A percentile compares a stretch with the other conserved stretches of the same genome.
Conservation (phyloP, 2,329 filamentous ascomycete genomes). For the Pezicula radicicola region DNA sequence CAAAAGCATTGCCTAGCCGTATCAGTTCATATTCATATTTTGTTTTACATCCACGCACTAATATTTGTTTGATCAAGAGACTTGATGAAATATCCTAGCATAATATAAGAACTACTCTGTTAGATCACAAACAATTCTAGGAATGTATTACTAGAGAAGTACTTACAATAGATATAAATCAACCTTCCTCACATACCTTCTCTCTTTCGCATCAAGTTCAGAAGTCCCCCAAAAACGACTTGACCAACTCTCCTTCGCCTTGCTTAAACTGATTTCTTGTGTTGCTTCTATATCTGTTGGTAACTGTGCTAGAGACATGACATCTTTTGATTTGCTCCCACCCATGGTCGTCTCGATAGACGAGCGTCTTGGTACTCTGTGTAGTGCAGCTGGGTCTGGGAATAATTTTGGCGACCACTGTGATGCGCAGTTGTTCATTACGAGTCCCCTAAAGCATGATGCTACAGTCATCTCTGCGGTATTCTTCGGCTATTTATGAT, state of each 20-base stretch:
- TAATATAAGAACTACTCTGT: background rate
- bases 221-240: conserved; percentile 1
- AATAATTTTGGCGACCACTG: too few relatives aligned
- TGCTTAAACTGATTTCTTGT: background rate
- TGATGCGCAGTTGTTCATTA: too few relatives aligned
- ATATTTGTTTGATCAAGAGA: conserved; percentile 8
- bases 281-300: background rate
- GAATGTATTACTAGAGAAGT: background rate
- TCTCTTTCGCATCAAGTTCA: conserved; percentile 1
- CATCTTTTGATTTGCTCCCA: too few relatives aligned
- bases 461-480: too few relatives aligned
- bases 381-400: too few relatives aligned
- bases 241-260: background rate
- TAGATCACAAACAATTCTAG: background rate
- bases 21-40: background rate
- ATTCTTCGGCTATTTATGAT: too few relatives aligned
- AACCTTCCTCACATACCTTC: conserved; percentile 6
- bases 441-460: too few relatives aligned
- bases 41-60: conserved; percentile 1
- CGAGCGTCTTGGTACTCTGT: too few relatives aligned
- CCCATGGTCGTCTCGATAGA: too few relatives aligned
- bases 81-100: conserved; percentile 12
- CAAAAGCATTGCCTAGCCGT: conserved; percentile 34
- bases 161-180: conserved; percentile 7
- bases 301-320: too few relatives aligned